Base-by-base conservation (phyloP, 352 stramenopile species). In the Aphanomyces cochlioides region DNA sequence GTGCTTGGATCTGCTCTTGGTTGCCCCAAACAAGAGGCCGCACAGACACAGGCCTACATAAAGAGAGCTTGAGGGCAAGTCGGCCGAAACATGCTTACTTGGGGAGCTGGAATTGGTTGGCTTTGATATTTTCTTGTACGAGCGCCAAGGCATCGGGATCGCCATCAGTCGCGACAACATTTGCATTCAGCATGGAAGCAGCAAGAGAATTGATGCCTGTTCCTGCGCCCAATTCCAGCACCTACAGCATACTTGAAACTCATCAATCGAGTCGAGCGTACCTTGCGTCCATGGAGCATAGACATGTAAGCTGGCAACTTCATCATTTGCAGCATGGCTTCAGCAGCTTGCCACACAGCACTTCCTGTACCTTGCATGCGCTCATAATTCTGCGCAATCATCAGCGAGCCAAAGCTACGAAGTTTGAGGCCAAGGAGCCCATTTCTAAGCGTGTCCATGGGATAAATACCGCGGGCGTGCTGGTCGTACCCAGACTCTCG, bases 311-410 rank as follows among this genome's bases (percentile, higher is more conserved):
- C 39, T 4, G 59, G 59, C 10, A 43, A 7, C 43, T 48, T 67
- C 39, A 67, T 56, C 6, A 67, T 40, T 15, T 67, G 59, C 15
- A 67, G 43, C 59, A 67, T 67, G 12, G 59, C 59, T 50, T 67
- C 59, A 28, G 59, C 59, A 12, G 59, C 59, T 15, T 67, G 59
- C 59, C 59, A 67, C 6, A 67, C 59, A n/a, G 59, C 59, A 36
- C 59, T 67, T 13, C 59, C 59, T 28, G 59, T 67, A n/a, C 59
- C 59, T 53, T 50, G 13, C 59, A 67, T 67, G 28, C 39, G 38
- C 21, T 67, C 38, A 40, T 67, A 67, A 17, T 67, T 67, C 28
- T 67, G 59, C 10, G 39, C 43, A 50, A 67, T 67, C n/a, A 56
- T 37, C 19, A 67, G 28, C 43, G 59, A 40, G 21, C 59, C 59